Evolutionary conservation across 305 asterid species (phyloP).

Genomic region (Petunia hybrid): DNA sequence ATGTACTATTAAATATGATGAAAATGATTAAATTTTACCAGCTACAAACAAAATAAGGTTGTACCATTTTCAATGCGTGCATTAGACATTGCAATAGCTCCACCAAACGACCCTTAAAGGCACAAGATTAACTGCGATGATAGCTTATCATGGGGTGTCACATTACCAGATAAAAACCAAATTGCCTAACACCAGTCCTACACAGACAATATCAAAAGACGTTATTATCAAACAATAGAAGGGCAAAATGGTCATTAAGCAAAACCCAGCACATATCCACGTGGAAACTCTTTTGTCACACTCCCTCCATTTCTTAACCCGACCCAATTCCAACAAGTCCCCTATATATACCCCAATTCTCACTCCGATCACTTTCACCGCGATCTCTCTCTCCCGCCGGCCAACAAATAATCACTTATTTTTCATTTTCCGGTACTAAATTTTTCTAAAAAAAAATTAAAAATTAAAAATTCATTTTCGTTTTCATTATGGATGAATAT

Average conservation of each 20-base stretch:
- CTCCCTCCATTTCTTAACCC: constrained; percentile 18
- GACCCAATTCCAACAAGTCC: background rate
- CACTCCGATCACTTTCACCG: background rate
- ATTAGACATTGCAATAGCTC: too few species aligned
- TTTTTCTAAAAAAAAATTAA: background rate
- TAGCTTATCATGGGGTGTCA: background rate
- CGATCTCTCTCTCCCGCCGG: constrained; percentile 19
- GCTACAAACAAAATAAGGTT: too few species aligned
- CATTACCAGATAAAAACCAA: background rate
- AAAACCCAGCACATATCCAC: constrained; percentile 3
- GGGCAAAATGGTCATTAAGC: background rate
- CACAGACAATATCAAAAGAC: background rate
- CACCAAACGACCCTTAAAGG: background rate
- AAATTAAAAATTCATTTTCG: too few species aligned
- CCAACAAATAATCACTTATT: background rate
- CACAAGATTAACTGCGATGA: background rate
- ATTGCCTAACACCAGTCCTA: background rate
- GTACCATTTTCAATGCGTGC: too few species aligned
- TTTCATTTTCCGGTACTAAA: background rate
- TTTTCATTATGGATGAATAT: constrained; percentile 35
- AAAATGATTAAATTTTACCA: too few species aligned
- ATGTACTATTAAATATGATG: too few species aligned
- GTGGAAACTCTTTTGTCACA: background rate
- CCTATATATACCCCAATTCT: background rate
- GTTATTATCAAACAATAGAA: background rate